Evolutionary conservation across 768 basidiomycete species (phyloP).

Genomic region (Holtermannia corniformis): DNA sequence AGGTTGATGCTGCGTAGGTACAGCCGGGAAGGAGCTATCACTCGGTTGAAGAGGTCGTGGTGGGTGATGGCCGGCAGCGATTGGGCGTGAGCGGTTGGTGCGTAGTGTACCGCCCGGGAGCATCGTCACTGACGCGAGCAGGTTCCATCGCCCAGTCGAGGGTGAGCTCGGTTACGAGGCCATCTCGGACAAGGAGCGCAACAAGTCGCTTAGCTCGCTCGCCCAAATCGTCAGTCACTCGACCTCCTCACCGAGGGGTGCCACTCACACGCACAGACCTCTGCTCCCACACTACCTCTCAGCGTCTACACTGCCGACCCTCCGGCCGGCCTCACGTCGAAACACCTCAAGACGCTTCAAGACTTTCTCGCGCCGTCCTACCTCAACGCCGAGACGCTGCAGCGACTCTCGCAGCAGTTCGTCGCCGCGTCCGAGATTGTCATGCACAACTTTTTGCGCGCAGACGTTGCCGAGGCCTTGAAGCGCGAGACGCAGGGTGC

Average conservation of each 20-base stretch:
- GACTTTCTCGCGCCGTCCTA: constrained; percentile 84
- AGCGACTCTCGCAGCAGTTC: constrained; percentile 69
- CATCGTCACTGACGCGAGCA: constrained; percentile 7
- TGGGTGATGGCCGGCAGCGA: constrained; percentile 63
- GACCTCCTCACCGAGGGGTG: neutral
- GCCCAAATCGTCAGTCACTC: constrained; percentile 72
- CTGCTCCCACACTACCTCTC: constrained; percentile 41
- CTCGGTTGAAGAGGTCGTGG: constrained; percentile 92
- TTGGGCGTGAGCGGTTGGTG: constrained; percentile 87
- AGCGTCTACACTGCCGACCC: constrained; percentile 41
- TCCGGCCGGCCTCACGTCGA: constrained; percentile 43
- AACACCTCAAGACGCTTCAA: constrained; percentile 60
- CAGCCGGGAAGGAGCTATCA: constrained; percentile 94
- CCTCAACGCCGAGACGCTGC: constrained; percentile 70
- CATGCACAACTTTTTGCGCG: constrained; percentile 72
- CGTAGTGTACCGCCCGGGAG: constrained; percentile 5
- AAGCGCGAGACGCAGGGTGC: constrained; percentile 54
- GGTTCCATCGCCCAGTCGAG: constrained; percentile 79
- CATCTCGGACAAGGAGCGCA: constrained; percentile 41
- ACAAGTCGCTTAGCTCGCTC: constrained; percentile 62
- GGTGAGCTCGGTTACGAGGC: constrained; percentile 81
- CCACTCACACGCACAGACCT: constrained; percentile 18
- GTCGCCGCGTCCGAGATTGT: constrained; percentile 77
- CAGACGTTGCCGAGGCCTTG: constrained; percentile 58
- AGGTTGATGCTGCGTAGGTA: constrained; percentile 44